Evolutionary conservation across 2,329 filamentous ascomycete species (phyloP).

Genomic region (Dactylellina sp.): DNA sequence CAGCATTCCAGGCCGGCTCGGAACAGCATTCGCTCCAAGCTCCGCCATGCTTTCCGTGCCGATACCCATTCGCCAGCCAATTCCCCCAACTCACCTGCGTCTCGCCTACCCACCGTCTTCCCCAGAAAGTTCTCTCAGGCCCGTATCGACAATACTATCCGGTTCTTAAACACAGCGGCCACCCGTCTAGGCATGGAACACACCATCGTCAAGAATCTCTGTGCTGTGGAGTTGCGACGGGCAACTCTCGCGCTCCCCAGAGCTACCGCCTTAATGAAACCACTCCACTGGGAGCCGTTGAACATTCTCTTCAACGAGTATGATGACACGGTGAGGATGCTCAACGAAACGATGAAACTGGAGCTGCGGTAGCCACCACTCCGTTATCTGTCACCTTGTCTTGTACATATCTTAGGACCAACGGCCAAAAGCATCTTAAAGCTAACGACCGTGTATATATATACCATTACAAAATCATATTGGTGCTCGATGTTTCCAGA

Average conservation of each 20-base stretch:
- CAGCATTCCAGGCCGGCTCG: constrained; percentile 78
- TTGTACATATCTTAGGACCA: constrained; percentile 37
- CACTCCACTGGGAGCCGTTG: constrained; percentile 31
- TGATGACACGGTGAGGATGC: constrained; percentile 52
- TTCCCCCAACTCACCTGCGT: constrained; percentile 25
- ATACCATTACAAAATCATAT: too few relatives aligned
- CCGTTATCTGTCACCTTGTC: neutral
- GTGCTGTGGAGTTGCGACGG: constrained; percentile 67
- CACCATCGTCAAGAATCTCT: constrained; percentile 76
- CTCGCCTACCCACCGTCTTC: constrained; percentile 18
- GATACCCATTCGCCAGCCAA: constrained; percentile 63
- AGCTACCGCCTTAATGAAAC: constrained; percentile 25
- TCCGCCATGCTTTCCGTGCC: constrained; percentile 71
- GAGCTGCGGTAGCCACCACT: constrained; percentile 37
- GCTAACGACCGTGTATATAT: too few relatives aligned
- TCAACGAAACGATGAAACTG: constrained; percentile 53
- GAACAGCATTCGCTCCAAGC: constrained; percentile 71
- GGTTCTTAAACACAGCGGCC: constrained; percentile 76
- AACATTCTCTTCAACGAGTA: constrained; percentile 44
- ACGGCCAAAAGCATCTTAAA: too few relatives aligned
- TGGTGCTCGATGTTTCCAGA: too few relatives aligned
- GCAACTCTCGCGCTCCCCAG: constrained; percentile 61
- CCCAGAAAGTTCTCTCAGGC: constrained; percentile 66
- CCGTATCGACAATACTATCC: constrained; percentile 74
- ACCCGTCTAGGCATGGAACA: constrained; percentile 76